Conservation (phyloP, 306 rosid species). For the Rubus idaeus region DNA sequence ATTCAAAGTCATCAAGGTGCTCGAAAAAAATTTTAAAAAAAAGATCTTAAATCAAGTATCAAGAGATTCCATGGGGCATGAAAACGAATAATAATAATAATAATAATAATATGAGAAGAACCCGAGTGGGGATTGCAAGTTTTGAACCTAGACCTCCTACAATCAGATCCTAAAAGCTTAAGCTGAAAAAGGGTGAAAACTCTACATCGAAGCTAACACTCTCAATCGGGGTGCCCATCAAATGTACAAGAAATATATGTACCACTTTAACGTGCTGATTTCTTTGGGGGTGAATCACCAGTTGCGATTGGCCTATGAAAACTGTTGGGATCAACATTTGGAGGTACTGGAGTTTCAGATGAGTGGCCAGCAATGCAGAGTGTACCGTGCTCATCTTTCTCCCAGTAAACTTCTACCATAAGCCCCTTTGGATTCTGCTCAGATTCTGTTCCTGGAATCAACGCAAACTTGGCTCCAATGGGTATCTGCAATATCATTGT, state of each 20-base stretch:
- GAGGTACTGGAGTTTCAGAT: constrained; percentile 50
- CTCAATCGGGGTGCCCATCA: not conserved
- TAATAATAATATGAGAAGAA: not conserved
- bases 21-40: too few species aligned
- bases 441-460: constrained; percentile 75
- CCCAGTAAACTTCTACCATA: constrained; percentile 89
- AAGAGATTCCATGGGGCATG: too few species aligned
- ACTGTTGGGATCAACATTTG: constrained; percentile 5
- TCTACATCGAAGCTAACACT: not conserved
- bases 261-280: not conserved
- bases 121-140: not conserved
- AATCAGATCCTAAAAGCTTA: not conserved
- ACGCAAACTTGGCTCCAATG: constrained; percentile 65
- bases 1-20: too few species aligned
- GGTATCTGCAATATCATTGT: constrained; percentile 56
- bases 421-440: constrained; percentile 57
- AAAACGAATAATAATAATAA: too few species aligned
- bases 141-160: not conserved
- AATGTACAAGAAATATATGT: not conserved
- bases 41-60: too few species aligned
- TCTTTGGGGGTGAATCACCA: not conserved
- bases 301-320: not conserved
- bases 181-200: not conserved
- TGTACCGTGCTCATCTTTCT: constrained; percentile 76
- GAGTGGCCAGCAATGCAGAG: constrained; percentile 79